These are phyloP conservation scores for Scolecobasidium constrictum DNA, from an alignment of 2,329 filamentous ascomycete genomes.

Conservation along the genomic window DNA sequence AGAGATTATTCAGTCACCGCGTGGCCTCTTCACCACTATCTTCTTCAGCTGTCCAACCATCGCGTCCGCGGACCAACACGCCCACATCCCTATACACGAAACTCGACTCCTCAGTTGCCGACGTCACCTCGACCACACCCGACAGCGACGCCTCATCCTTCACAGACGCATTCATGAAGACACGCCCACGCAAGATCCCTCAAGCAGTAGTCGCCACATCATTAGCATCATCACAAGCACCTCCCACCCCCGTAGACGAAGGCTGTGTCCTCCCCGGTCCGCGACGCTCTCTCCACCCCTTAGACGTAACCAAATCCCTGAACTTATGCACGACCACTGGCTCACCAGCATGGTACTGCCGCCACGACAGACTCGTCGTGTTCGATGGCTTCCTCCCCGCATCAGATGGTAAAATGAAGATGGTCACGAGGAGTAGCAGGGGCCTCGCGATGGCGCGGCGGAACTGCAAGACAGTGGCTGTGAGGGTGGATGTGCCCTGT, in stretches of 20 bases:
- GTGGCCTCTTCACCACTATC: neutral
- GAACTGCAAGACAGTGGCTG: constrained; percentile 3
- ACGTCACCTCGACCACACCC: neutral
- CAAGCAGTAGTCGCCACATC: neutral
- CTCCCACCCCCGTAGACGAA: neutral
- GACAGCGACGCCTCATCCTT: neutral
- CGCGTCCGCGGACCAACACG: neutral
- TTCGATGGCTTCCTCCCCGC: constrained; percentile 3
- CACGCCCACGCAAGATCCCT: neutral
- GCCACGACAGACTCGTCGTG: constrained; percentile 3
- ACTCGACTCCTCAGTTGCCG: neutral
- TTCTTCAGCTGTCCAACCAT: neutral
- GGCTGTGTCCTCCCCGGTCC: constrained; percentile 1
- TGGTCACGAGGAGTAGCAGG: constrained; percentile 1
- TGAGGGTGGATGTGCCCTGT: constrained; percentile 5
- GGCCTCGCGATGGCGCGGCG: constrained; percentile 4
- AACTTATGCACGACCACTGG: neutral
- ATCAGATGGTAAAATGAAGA: neutral
- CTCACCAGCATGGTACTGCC: constrained; percentile 5
- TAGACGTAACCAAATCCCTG: neutral
- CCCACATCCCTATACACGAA: constrained; percentile 6
- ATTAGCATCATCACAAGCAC: neutral
- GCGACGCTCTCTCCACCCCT: neutral
- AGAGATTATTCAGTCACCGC: constrained; percentile 1
- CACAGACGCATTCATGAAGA: neutral